Conservation (phyloP, 192 early-diverging fungal species). For the Radiomyces spectabilis region DNA sequence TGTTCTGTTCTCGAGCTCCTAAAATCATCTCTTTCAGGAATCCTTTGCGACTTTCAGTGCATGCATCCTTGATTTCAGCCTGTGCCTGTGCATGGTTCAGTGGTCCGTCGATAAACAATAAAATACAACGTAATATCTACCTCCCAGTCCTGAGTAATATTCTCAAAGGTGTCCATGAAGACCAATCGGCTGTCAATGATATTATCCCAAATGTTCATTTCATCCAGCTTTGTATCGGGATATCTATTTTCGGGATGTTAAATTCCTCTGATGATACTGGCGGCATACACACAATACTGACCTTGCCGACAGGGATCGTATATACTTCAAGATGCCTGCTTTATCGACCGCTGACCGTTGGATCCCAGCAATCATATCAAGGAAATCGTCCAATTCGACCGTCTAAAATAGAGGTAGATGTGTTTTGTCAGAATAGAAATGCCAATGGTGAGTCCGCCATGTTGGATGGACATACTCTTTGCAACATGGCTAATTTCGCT, state of each 20-base stretch:
- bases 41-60: conserved; percentile 10
- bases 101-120: too few species aligned
- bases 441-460: too few species aligned
- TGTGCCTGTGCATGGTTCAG: too few species aligned
- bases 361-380: conserved; percentile 10
- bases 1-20: conserved; percentile 53
- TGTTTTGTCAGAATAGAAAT: not conserved
- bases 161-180: conserved; percentile 36
- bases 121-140: too few species aligned
- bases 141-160: not conserved
- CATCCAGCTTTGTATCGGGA: conserved; percentile 37
- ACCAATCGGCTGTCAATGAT: conserved; percentile 37
- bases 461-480: too few species aligned
- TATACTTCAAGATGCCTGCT: conserved; percentile 2
- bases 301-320: not conserved
- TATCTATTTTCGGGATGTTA: too few species aligned
- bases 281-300: too few species aligned
- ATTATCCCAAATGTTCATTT: conserved; percentile 57
- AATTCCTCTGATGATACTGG: too few species aligned
- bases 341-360: not conserved
- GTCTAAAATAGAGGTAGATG: conserved; percentile 17
- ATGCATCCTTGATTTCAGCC: too few species aligned
- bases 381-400: conserved; percentile 49
- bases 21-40: conserved; percentile 36
- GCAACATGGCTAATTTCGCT: conserved; percentile 28